These are phyloP conservation scores for Irpex sp. DNA, from an alignment of 1,284 basidiomycete species.

Conservation along the genomic window DNA sequence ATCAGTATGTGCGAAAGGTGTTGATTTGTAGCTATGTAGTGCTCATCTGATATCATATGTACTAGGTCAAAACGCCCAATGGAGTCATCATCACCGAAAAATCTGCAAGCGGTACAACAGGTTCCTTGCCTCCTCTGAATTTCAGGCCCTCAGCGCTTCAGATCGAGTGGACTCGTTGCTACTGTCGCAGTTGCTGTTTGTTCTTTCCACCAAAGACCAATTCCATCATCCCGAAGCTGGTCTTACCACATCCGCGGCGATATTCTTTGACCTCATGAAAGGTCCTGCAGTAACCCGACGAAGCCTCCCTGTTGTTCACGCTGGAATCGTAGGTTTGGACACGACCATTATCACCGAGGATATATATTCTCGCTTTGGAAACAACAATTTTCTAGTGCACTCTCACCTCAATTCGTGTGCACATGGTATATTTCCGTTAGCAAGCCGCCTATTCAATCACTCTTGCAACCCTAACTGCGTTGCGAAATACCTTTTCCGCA, in stretches of 20 bases:
- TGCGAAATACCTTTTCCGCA: slow-evolving; percentile 50
- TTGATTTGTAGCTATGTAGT: not conserved
- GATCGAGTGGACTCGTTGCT: slow-evolving; percentile 59
- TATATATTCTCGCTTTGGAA: slow-evolving; percentile 60
- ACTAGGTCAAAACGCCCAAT: slow-evolving; percentile 63
- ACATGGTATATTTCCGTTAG: slow-evolving; percentile 68
- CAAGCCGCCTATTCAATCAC: slow-evolving; percentile 75
- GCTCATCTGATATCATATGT: not conserved
- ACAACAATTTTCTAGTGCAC: slow-evolving; percentile 75
- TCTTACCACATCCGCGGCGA: slow-evolving; percentile 20
- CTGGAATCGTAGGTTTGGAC: slow-evolving; percentile 23
- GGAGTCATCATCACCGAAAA: slow-evolving; percentile 58
- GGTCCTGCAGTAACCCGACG: slow-evolving; percentile 27
- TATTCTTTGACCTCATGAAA: slow-evolving; percentile 52
- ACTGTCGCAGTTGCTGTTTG: slow-evolving; percentile 57
- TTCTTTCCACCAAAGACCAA: slow-evolving; percentile 24
- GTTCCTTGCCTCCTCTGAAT: slow-evolving; percentile 42
- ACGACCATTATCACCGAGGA: slow-evolving; percentile 15
- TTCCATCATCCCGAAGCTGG: not conserved
- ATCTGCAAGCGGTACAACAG: slow-evolving; percentile 56
- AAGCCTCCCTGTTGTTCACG: slow-evolving; percentile 16
- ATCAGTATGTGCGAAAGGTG: slow-evolving; percentile 45
- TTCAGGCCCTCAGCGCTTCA: slow-evolving; percentile 44
- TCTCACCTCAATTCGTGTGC: slow-evolving; percentile 63
- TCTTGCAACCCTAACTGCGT: slow-evolving; percentile 72